Conservation (phyloP, 148 eudicot genomes). For the Arctostaphylos glauca region DNA sequence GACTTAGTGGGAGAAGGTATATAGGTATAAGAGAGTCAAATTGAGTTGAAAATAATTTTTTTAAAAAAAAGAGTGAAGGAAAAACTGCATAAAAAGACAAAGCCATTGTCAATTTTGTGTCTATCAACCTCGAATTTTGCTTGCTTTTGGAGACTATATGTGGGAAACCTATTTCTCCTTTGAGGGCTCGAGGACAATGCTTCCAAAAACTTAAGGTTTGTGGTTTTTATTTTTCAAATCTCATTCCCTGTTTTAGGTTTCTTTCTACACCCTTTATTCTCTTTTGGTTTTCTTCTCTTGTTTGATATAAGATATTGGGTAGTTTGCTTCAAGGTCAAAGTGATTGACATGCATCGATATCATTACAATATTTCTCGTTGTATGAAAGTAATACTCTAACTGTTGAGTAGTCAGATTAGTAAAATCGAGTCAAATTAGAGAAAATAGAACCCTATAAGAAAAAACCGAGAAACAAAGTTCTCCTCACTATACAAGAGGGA, state of each 20-base stretch:
- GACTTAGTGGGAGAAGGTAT: not conserved
- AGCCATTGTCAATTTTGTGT: not conserved
- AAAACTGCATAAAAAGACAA: not conserved
- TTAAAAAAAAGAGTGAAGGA: not conserved
- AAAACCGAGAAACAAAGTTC: no score
- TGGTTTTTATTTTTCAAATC: slow-evolving; percentile 13
- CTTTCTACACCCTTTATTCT: not conserved
- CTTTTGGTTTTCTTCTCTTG: no score
- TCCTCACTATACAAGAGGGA: no score
- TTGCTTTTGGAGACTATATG: not conserved
- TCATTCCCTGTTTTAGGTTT: not conserved
- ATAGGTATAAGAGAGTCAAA: not conserved
- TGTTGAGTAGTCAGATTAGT: no score
- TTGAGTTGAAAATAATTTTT: not conserved
- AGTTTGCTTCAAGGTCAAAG: no score
- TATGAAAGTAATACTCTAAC: no score
- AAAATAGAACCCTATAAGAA: no score
- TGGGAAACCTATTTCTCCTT: not conserved
- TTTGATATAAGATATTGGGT: no score
- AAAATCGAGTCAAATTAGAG: no score
- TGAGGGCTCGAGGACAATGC: slow-evolving; percentile 13
- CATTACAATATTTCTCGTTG: no score
- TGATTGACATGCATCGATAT: not conserved
- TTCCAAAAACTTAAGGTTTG: slow-evolving; percentile 12
- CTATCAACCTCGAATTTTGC: slow-evolving; percentile 3